These are phyloP conservation scores for Bipolaris oryzae DNA, from an alignment of 2,329 filamentous ascomycete species.

Conservation along the genomic window DNA sequence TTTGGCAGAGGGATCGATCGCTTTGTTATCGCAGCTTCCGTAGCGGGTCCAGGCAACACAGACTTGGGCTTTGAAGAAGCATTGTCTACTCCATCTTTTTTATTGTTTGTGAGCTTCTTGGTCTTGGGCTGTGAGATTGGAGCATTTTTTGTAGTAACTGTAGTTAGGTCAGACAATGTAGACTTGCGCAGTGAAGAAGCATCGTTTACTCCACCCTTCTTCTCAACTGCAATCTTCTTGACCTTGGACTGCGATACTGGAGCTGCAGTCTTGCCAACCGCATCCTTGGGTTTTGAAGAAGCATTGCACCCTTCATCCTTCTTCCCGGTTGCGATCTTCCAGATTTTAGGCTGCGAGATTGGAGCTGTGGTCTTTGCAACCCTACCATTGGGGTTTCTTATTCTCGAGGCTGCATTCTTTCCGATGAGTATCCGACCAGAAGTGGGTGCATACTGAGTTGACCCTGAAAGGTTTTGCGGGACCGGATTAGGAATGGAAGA, in stretches of 20 bases:
- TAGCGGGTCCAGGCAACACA: neutral
- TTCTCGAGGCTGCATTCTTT: neutral
- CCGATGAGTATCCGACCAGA: neutral
- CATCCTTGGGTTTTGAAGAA: neutral
- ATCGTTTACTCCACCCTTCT: too few species aligned
- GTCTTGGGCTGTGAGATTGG: neutral
- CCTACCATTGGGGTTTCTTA: neutral
- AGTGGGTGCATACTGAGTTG: neutral
- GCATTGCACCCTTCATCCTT: neutral
- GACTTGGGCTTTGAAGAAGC: neutral
- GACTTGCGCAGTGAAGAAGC: too few species aligned
- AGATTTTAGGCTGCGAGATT: neutral
- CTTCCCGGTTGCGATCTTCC: neutral
- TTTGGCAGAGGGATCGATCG: neutral
- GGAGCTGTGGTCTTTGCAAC: neutral
- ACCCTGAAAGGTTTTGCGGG: neutral
- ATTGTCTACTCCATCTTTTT: neutral
- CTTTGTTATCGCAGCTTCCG: neutral
- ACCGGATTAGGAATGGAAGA: neutral
- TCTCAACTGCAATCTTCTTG: too few species aligned
- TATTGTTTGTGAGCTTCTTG: neutral
- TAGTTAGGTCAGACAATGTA: too few species aligned
- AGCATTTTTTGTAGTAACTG: too few species aligned
- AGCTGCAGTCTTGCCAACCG: too few species aligned
- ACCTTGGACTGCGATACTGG: too few species aligned